phyloP scores from a whole-genome alignment of 768 basidiomycete species.

The Neoboletus subvelutipes region DNA sequence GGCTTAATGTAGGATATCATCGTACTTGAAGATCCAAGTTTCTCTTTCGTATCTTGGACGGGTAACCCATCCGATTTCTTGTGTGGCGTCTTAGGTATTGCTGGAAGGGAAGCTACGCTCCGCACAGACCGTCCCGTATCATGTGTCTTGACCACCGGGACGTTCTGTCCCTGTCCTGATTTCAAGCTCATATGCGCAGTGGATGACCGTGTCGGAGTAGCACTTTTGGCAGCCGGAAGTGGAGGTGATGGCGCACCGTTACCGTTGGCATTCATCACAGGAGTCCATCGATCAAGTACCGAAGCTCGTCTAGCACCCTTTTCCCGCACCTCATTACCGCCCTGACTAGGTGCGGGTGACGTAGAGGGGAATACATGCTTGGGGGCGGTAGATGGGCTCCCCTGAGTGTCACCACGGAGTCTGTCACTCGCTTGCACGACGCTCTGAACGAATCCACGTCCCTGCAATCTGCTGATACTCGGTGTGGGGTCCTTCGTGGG shows the following conservation, averaged over 20 bases:
- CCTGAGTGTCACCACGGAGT: conserved; percentile 38
- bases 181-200: conserved; percentile 35
- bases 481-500: conserved; percentile 73
- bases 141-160: conserved; percentile 28
- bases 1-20: conserved; percentile 64
- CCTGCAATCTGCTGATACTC: conserved; percentile 78
- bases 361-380: conserved; percentile 29
- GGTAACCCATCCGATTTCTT: conserved; percentile 24
- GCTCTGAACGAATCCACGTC: conserved; percentile 83
- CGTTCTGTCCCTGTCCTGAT: conserved; percentile 22
- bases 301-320: conserved; percentile 37
- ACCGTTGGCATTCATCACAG: conserved; percentile 31
- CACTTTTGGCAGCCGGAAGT: conserved; percentile 38
- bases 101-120: conserved; percentile 43
- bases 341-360: conserved; percentile 34
- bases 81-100: conserved; percentile 30
- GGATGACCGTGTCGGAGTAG: conserved; percentile 40
- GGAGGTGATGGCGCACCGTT: conserved; percentile 38
- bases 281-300: conserved; percentile 75
- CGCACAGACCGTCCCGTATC: conserved; percentile 36
- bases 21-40: conserved; percentile 73
- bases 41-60: conserved; percentile 32
- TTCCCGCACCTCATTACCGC: conserved; percentile 40
- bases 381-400: conserved; percentile 31
- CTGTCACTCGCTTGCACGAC: conserved; percentile 71